phyloP scores from a whole-genome alignment of 805 yeast genomes.

The Candida nemodendra region DNA sequence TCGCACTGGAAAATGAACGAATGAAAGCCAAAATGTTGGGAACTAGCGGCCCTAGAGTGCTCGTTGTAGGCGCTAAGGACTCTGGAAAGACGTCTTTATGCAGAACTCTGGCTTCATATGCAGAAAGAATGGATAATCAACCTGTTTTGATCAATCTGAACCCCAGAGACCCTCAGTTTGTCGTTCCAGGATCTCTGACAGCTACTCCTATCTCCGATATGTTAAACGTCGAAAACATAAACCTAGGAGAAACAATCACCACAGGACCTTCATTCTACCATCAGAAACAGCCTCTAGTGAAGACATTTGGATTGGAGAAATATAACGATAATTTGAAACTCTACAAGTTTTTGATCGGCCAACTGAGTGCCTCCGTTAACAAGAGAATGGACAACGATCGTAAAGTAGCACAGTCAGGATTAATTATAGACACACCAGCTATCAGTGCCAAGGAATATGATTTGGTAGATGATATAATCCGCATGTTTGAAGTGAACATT shows the following conservation, averaged over 20 bases:
- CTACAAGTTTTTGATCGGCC: slow-evolving; percentile 49
- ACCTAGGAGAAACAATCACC: slow-evolving; percentile 76
- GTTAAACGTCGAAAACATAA: slow-evolving; percentile 66
- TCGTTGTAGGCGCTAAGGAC: slow-evolving; percentile 69
- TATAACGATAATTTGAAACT: slow-evolving; percentile 54
- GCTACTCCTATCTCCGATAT: slow-evolving; percentile 83
- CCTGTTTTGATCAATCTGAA: slow-evolving; percentile 81
- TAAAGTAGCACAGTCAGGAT: slow-evolving; percentile 47
- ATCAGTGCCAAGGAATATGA: slow-evolving; percentile 48
- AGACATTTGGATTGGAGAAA: slow-evolving; percentile 70
- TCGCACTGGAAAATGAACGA: slow-evolving; percentile 64
- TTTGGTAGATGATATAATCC: slow-evolving; percentile 54
- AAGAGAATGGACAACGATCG: slow-evolving; percentile 51
- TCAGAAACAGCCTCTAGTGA: slow-evolving; percentile 87
- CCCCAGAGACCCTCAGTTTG: slow-evolving; percentile 53
- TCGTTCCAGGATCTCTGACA: slow-evolving; percentile 76
- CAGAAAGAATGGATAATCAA: slow-evolving; percentile 60
- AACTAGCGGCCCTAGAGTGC: slow-evolving; percentile 46
- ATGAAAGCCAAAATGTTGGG: slow-evolving; percentile 27
- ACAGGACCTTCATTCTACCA: slow-evolving; percentile 75
- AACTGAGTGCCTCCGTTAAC: slow-evolving; percentile 38
- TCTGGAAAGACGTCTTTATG: slow-evolving; percentile 79
- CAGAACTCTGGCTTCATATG: slow-evolving; percentile 71
- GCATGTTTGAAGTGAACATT: slow-evolving; percentile 56
- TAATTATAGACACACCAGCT: slow-evolving; percentile 75